Percentiles rank a stretch among this genome's conserved stretches.
phyloP scores from a whole-genome alignment of 345 rosid species.

The Pugionium cornutum region DNA sequence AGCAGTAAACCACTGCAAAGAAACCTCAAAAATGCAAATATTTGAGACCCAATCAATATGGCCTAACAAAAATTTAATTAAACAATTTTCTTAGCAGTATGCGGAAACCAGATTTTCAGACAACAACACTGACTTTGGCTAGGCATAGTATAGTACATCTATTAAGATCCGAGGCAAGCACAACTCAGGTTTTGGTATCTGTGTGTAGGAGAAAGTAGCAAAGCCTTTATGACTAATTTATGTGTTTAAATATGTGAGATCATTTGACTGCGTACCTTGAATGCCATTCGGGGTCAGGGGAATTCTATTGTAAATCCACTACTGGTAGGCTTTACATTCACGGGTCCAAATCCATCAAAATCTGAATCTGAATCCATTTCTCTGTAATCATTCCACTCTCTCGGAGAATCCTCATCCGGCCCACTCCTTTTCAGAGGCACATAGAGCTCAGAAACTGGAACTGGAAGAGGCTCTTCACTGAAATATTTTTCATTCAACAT shows the following conservation, averaged over 20 bases:
- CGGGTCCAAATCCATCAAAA: conserved; percentile 57
- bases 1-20: neutral
- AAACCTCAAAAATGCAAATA: neutral
- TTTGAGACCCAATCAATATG: neutral
- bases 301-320: conserved; percentile 70
- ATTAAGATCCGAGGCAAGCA: conserved; percentile 4
- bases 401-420: conserved; percentile 61
- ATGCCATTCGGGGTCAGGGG: conserved; percentile 35
- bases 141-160: neutral
- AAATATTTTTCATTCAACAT: conserved; percentile 73
- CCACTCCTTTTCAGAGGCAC: conserved; percentile 58
- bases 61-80: neutral
- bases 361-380: conserved; percentile 65
- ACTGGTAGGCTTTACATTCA: conserved; percentile 51
- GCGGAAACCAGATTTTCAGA: neutral
- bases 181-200: neutral
- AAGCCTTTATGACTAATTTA: conserved; percentile 9
- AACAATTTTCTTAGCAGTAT: neutral
- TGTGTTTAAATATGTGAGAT: neutral
- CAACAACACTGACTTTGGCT: neutral
- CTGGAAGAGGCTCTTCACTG: conserved; percentile 72
- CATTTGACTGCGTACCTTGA: conserved; percentile 26
- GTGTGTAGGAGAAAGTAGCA: neutral
- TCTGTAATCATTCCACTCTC: conserved; percentile 47
- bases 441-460: conserved; percentile 58